phyloP scores from a whole-genome alignment of 805 yeast species.

The Maudiozyma bulderi region DNA sequence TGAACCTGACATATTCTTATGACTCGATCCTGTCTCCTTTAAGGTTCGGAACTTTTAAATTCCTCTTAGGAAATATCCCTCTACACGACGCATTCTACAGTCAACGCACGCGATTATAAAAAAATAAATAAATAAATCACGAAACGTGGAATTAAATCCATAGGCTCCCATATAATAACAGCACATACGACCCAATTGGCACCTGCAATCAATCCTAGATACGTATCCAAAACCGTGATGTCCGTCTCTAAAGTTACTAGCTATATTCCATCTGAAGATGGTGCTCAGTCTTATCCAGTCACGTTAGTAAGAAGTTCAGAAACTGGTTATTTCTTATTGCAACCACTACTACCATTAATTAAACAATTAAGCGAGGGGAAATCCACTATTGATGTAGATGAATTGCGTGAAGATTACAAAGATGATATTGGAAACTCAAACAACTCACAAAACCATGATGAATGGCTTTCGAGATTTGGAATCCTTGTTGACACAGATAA shows the following conservation, averaged over 20 bases:
- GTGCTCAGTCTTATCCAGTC: conserved; percentile 6
- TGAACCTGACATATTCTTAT: not conserved
- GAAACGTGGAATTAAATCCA: too few relatives aligned
- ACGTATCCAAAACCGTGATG: conserved; percentile 2
- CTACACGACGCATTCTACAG: too few relatives aligned
- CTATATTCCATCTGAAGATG: conserved; percentile 7
- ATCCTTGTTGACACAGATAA: conserved; percentile 21
- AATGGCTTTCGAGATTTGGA: conserved; percentile 19
- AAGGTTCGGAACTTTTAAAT: not conserved
- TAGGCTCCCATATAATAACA: too few relatives aligned
- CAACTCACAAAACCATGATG: not conserved
- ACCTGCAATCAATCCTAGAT: too few relatives aligned
- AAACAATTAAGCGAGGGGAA: conserved; percentile 8
- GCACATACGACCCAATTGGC: too few relatives aligned
- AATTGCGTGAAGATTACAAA: not conserved
- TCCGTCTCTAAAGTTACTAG: conserved; percentile 12
- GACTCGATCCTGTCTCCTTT: too few relatives aligned
- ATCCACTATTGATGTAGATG: conserved; percentile 2
- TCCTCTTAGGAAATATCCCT: not conserved
- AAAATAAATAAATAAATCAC: too few relatives aligned
- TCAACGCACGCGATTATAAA: too few relatives aligned
- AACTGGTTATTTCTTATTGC: conserved; percentile 18
- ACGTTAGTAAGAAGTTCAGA: conserved; percentile 16
- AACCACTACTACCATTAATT: conserved; percentile 19
- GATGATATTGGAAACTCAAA: not conserved